Conservation (phyloP, 371 early-diverging fungal genomes). For the Mortierella sp. region DNA sequence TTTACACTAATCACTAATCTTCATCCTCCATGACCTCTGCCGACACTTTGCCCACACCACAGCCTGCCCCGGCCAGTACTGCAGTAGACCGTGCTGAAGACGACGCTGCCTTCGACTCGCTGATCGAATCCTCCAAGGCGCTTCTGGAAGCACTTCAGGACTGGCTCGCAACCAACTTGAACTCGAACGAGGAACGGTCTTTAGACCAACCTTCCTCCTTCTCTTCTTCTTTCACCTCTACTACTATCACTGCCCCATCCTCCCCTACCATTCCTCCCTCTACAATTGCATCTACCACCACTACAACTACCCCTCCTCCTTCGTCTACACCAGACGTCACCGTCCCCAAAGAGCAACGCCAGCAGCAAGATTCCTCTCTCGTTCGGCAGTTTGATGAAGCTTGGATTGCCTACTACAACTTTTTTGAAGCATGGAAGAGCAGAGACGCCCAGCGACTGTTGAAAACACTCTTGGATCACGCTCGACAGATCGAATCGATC, state of each 20-base stretch:
- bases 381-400: conserved; percentile 36
- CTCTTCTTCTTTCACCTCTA: no score
- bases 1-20: background rate
- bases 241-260: no score
- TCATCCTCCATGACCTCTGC: conserved; percentile 6
- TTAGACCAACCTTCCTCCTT: background rate
- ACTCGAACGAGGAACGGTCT: background rate
- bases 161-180: conserved; percentile 19
- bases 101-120: conserved; percentile 30
- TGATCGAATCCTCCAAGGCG: conserved; percentile 35
- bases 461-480: conserved; percentile 32
- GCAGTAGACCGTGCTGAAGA: conserved; percentile 1
- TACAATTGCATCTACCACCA: no score
- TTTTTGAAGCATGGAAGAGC: conserved; percentile 47
- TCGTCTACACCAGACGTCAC: background rate
- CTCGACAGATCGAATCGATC: conserved; percentile 33
- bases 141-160: conserved; percentile 39
- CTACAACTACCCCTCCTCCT: background rate
- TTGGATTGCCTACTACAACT: conserved; percentile 39
- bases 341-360: background rate
- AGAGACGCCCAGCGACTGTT: conserved; percentile 39
- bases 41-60: conserved; percentile 4
- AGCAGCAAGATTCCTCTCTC: conserved; percentile 1
- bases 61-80: conserved; percentile 9
- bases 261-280: no score